Base-by-base conservation (phyloP, 768 basidiomycete genomes). In the Guyanaporus albipodus region DNA sequence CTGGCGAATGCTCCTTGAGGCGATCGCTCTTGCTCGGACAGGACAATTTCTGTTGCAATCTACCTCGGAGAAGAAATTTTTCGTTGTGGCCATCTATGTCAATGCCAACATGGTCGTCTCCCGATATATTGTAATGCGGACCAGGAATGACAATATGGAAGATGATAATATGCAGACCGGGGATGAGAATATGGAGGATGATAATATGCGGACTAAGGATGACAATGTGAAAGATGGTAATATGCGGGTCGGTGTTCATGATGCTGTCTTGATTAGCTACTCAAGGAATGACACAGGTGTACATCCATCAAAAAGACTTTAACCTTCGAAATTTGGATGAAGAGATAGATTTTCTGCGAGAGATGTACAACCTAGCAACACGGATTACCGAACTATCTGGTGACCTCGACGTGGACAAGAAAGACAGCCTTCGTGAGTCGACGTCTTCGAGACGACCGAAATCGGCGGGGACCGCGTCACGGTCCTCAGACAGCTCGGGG, bases 391-490 rank as follows among this genome's bases (percentile, higher is more conserved):
- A n/a, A n/a, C n/a, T n/a, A n/a, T n/a, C n/a, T n/a, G n/a, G n/a
- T n/a, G n/a, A n/a, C n/a, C n/a, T n/a, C n/a, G n/a, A n/a, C n/a
- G n/a, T n/a, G n/a, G n/a, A n/a, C n/a, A n/a, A n/a, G n/a, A n/a
- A n/a, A n/a, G n/a, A n/a, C n/a, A n/a, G n/a, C n/a, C n/a, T n/a
- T n/a, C n/a, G n/a, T n/a, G n/a, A n/a, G 82, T 95, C 53, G 96
- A 97, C 61, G 76, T 98, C 18, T 89, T 98, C 62, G 96, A 99
- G 75, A 91, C 88, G 22, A 81, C 85, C 48, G 96, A 99, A 67
- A 86, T 99, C 58, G 96, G 96, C 35, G 95, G 96, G 6, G 96
- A 99, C 70, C 85, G 95, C 46, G 96, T 98, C 40, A 98, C 94
- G 1, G 96, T 99, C 1, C 79, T 99, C 48, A 77, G 96, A 14